phyloP scores from a whole-genome alignment of 1,139 yeast genomes.

The Suhomyces bribrorum region DNA sequence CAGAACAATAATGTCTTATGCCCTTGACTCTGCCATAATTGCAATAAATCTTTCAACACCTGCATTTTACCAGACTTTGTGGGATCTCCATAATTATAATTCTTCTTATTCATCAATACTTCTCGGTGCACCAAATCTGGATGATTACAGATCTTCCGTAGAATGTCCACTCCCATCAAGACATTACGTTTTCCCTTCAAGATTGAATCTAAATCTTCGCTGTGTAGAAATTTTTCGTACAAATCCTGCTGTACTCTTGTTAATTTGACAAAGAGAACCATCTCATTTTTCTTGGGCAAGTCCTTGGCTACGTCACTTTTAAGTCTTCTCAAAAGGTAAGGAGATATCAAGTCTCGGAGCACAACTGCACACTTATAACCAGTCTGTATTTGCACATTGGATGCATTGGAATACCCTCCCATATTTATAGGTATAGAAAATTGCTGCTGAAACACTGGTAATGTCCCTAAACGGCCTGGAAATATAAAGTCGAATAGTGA shows the following conservation, averaged over 20 bases:
- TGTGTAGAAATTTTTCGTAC: constrained; percentile 70
- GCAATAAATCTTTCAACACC: constrained; percentile 74
- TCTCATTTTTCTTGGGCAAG: constrained; percentile 88
- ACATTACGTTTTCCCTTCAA: constrained; percentile 78
- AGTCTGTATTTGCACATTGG: constrained; percentile 92
- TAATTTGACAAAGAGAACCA: constrained; percentile 86
- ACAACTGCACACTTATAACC: constrained; percentile 96
- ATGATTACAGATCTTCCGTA: constrained; percentile 92
- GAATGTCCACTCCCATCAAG: constrained; percentile 83
- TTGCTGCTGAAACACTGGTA: constrained; percentile 91
- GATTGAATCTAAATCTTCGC: constrained; percentile 75
- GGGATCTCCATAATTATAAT: constrained; percentile 63
- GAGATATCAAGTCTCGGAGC: constrained; percentile 82
- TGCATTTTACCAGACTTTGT: constrained; percentile 85
- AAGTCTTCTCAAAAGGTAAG: constrained; percentile 81
- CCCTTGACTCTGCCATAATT: constrained; percentile 74
- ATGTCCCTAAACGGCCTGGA: constrained; percentile 91
- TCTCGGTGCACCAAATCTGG: constrained; percentile 81
- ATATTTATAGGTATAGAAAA: constrained; percentile 89
- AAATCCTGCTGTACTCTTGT: constrained; percentile 74
- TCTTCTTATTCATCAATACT: constrained; percentile 37
- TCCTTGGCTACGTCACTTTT: constrained; percentile 97
- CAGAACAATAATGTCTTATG: constrained; percentile 83
- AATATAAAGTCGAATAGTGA: constrained; percentile 91
- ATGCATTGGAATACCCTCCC: constrained; percentile 99